phyloP scores from a whole-genome alignment of 805 yeast genomes.

The Kazachstania taianensis region DNA sequence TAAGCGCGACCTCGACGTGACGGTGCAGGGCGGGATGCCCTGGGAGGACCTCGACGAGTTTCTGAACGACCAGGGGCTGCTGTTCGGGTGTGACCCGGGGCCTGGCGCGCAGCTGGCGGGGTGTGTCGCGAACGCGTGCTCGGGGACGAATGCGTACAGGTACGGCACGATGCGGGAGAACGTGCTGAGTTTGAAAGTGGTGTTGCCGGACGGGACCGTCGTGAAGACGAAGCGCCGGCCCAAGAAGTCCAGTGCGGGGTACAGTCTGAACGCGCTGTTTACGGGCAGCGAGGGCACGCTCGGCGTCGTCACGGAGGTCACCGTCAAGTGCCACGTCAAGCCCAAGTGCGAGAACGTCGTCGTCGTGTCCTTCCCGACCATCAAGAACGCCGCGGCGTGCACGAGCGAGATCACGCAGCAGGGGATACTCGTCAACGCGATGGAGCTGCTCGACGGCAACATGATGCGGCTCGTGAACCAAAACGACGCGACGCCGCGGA shows the following conservation, averaged over 20 bases:
- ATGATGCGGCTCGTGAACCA: slow-evolving; percentile 59
- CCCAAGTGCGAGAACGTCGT: slow-evolving; percentile 61
- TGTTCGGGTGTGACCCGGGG: slow-evolving; percentile 73
- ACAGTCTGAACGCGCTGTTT: slow-evolving; percentile 64
- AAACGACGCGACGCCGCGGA: slow-evolving; percentile 40
- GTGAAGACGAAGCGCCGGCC: slow-evolving; percentile 70
- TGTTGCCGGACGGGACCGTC: slow-evolving; percentile 70
- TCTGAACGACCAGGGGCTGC: slow-evolving; percentile 37
- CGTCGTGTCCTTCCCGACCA: slow-evolving; percentile 55
- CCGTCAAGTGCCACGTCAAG: slow-evolving; percentile 55
- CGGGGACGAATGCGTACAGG: slow-evolving; percentile 70
- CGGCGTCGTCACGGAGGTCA: slow-evolving; percentile 71
- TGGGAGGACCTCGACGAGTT: slow-evolving; percentile 62
- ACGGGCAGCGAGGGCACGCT: slow-evolving; percentile 73
- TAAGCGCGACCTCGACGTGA: slow-evolving; percentile 56
- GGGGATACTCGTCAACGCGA: slow-evolving; percentile 63
- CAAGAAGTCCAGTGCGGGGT: slow-evolving; percentile 70
- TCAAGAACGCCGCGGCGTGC: slow-evolving; percentile 61
- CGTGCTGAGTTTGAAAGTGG: slow-evolving; percentile 58
- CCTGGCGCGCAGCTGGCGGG: slow-evolving; percentile 79
- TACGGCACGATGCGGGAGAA: slow-evolving; percentile 78
- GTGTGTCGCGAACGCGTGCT: slow-evolving; percentile 66
- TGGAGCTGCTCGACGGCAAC: slow-evolving; percentile 62
- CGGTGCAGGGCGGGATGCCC: slow-evolving; percentile 69
- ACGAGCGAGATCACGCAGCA: slow-evolving; percentile 50